Evolutionary conservation across 1,139 yeast genomes (phyloP).

Genomic region (Candida labiduridarum): DNA sequence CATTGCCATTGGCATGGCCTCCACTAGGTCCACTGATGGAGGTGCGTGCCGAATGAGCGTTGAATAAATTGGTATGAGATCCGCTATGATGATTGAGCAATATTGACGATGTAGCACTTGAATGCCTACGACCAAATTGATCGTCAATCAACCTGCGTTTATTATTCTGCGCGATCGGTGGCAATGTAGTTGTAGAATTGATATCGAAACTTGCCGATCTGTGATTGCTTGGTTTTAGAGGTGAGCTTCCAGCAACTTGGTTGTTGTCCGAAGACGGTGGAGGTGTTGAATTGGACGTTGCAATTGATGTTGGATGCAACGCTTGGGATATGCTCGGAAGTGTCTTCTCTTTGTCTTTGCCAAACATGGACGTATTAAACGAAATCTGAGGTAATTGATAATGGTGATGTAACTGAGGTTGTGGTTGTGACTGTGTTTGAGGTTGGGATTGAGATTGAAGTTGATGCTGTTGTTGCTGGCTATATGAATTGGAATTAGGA

Average conservation of each 20-base stretch:
- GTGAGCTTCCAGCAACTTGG: slow-evolving; percentile 10
- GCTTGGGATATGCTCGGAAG: slow-evolving; percentile 9
- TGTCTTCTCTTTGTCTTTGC: slow-evolving; percentile 17
- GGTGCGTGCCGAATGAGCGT: slow-evolving; percentile 9
- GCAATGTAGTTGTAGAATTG: slow-evolving; percentile 21
- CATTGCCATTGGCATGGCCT: slow-evolving; percentile 20
- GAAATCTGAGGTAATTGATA: slow-evolving; percentile 26
- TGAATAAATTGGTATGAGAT: slow-evolving; percentile 24
- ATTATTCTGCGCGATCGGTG: slow-evolving; percentile 22
- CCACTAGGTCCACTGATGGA: slow-evolving; percentile 11
- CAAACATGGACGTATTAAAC: slow-evolving; percentile 46
- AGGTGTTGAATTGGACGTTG: slow-evolving; percentile 12
- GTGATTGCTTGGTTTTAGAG: slow-evolving; percentile 10
- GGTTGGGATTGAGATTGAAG: slow-evolving; percentile 1
- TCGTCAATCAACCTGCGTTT: slow-evolving; percentile 36
- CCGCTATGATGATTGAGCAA: slow-evolving; percentile 15
- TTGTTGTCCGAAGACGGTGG: slow-evolving; percentile 12
- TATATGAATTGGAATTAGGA: slow-evolving; percentile 3
- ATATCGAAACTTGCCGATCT: slow-evolving; percentile 41
- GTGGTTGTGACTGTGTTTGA: slow-evolving; percentile 11
- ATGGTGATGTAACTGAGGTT: slow-evolving; percentile 10
- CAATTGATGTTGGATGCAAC: slow-evolving; percentile 10
- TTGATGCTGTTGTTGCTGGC: slow-evolving; percentile 7
- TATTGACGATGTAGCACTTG: slow-evolving; percentile 27
- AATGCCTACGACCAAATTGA: slow-evolving; percentile 28